Base-by-base conservation (phyloP, 176 grass and related monocot genomes). In the Carex myosuroides region DNA sequence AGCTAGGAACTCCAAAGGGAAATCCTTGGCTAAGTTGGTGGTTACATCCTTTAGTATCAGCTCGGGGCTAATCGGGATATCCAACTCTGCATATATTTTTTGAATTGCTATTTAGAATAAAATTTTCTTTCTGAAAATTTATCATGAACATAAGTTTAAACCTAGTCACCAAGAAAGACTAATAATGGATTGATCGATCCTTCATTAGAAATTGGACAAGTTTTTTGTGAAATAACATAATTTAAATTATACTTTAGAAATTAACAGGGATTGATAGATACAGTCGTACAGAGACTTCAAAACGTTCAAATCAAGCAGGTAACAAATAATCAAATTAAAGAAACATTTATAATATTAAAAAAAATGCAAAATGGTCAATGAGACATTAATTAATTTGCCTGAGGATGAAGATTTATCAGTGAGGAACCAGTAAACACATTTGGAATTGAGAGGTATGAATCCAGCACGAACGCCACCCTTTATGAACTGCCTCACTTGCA, bases 1-100 rank as follows among this genome's bases (percentile, higher is more conserved):
- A 32, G 86, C 70, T 16, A 94, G 81, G 84, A 84, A 92, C 44
- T 94, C 88, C 2, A 26, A 4, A 0, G 91, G 91, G 79, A 96
- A 81, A 53, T 81, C 63, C 2, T 14, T 37, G 0, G 14, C 89
- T 4, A 94, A 80, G 37, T 88, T 92, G 8, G 81, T 79, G 0
- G 55, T 88, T 1, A 94, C 86, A 74, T 92, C 84, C 6, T 63
- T 81, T 2, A 94, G 22, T 6, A 85, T 90, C 68, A 50, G 67
- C 2, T 63, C 20, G 0, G 83, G 86, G 58, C 84, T 76, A 1
- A 8, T n/a, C 6, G 74, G 58, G 5, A 77, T 83, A 24, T 90
- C 77, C 35, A 17, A 20, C 35, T 41, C 67, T 70, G 67, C 16
- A 41, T 17, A 70, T 42, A 42, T 39, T 70, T 68, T 39, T 68